Evolutionary conservation across 2,329 filamentous ascomycete genomes (phyloP), one percentile per base, ranked within the genome.

Genomic region (Harringtonia lauricola): DNA sequence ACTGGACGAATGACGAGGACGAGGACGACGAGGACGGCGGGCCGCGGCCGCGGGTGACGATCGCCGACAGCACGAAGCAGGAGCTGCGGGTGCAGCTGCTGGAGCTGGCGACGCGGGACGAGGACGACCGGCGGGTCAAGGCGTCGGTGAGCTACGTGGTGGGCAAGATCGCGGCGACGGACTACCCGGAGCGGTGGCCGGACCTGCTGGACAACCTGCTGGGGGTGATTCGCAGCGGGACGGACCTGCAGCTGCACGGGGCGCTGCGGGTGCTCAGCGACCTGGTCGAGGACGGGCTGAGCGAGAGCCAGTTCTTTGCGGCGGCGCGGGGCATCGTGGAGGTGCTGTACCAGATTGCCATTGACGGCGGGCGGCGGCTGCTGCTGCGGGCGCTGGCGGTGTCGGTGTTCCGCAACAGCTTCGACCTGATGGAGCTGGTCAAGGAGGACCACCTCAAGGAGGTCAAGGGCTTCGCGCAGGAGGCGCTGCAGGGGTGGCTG

Each of bases 131-230:
- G 54, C 95, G 86, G 65, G 81, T 95, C 58, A 92, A 92, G 68
- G 76, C 81, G 44, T 80, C 84, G n/a, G 86, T 90, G 41, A 94
- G 78, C 61, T 79, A 74, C 53, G 75, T 83, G 6, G 86, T 95
- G 49, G 90, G 88, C 68, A 96, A 95, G 67, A 94, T 98, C 54
- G 92, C 92, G 45, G 83, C 81, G 50, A 78, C 82, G 56, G 92
- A 98, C 66, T 96, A 94, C 59, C 92, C 92, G 42, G 87, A 95
- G 47, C 76, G 89, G 56, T 98, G 92, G 92, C 87, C 89, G n/a
- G 76, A 78, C 52, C 76, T 98, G 36, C 77, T 98, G 26, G 86
- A 87, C 19, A 76, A 79, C 29, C 71, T 96, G 35, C 75, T 98
- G 48, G 75, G 76, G 36, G 72, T 89, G 41, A 85, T 96, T 55